These are phyloP conservation scores for Beauveria bassiana DNA, from an alignment of 2,329 filamentous ascomycete genomes.

Conservation along the genomic window DNA sequence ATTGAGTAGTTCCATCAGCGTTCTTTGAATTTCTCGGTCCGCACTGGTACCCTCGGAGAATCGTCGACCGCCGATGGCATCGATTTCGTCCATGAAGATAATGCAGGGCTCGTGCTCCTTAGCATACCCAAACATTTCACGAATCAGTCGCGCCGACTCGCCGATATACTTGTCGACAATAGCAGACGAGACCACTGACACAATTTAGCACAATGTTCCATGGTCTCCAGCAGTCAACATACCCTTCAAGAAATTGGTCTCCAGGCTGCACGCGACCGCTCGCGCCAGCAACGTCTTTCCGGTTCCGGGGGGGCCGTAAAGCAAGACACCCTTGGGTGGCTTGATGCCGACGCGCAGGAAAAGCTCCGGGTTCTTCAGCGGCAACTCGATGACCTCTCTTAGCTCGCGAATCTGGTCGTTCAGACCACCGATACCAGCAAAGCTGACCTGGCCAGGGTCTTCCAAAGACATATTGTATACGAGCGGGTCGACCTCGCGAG, in stretches of 20 bases:
- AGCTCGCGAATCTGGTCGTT: conserved; percentile 98
- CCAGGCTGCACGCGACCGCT: conserved; percentile 90
- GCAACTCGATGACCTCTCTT: conserved; percentile 94
- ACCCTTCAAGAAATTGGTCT: conserved; percentile 99
- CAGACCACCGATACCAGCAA: conserved; percentile 91
- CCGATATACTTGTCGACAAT: conserved; percentile 99
- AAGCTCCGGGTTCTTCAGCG: conserved; percentile 96
- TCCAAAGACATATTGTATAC: conserved; percentile 99
- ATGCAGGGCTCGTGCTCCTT: conserved; percentile 99
- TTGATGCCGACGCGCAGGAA: conserved; percentile 98
- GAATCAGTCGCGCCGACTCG: conserved; percentile 91
- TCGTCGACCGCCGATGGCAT: conserved; percentile 91
- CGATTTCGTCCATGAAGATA: conserved; percentile 99
- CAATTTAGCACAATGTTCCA: conserved; percentile 9
- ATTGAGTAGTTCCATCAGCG: conserved; percentile 96
- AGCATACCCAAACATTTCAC: conserved; percentile 99
- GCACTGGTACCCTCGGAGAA: conserved; percentile 97
- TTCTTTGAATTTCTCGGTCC: conserved; percentile 96
- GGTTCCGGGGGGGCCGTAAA: conserved; percentile 94
- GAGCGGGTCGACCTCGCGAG: conserved; percentile 93
- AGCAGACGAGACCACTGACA: conserved; percentile 85
- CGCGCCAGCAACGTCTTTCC: conserved; percentile 92
- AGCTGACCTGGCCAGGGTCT: conserved; percentile 95
- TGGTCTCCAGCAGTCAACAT: conserved; percentile 19
- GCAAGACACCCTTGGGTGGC: conserved; percentile 90